Evolutionary conservation across 192 early-diverging fungal species (phyloP), one percentile per base, ranked within the genome.

Genomic region (Coemansia sp.): DNA sequence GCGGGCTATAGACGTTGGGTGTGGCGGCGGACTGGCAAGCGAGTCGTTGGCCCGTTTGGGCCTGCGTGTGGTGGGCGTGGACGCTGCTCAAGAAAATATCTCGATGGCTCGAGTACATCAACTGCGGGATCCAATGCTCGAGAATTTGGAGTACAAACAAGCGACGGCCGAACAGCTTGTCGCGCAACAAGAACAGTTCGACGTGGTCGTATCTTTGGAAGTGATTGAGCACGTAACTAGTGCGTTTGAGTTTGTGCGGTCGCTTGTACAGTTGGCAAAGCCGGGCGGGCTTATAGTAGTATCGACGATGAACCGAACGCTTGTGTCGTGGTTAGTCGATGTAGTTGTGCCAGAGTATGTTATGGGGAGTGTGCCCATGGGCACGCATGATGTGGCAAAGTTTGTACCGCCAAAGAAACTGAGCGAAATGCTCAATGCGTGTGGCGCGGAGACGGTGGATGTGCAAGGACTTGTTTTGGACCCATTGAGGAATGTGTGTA

Each of bases 141-240:
- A 82, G 84, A 5, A 37, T 28, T 85, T 89, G 85, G 69, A 61
- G 50, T 60, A 61, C 28, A 46, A 28, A 9, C 59, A 64, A 48
- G 60, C 25, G 28, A 82, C 69, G n/a, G 62, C 73, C 19, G 92
- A 95, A 66, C 71, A 87, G 56, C 66, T 89, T 6, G 50, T 81
- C 31, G 68, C 72, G 60, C 60, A 67, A n/a, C 28, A 21, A 19
- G 54, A 5, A 1, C 5, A 21, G 20, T 97, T 92, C 68, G 94
- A 96, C 74, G 80, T 85, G 14, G 93, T 98, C 8, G 85, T 86
- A 14, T 90, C 90, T 1, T 74, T 95, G 69, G 96, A 98, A 69
- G 91, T 97, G 25, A 89, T 97, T 51, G 96, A 98, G 78, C 94
- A 97, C 68, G 96, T 98, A 5, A 79, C 73, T 12, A 82, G 94